phyloP scores from a whole-genome alignment of 495 filamentous ascomycete genomes.

The Aspergillus nanangensis region DNA sequence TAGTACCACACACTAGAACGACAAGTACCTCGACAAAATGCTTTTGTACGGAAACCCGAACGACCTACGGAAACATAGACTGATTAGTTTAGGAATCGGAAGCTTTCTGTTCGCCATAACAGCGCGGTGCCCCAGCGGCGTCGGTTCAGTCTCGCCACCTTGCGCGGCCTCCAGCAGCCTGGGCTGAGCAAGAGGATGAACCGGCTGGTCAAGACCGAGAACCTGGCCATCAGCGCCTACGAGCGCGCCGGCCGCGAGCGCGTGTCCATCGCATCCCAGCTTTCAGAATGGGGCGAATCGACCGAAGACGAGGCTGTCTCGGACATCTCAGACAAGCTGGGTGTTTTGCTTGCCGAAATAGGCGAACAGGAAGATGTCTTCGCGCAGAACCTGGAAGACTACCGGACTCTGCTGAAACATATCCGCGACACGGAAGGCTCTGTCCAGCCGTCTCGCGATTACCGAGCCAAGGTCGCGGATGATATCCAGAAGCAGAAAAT shows the following conservation, averaged over 20 bases:
- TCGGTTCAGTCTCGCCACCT: slow-evolving; percentile 73
- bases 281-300: slow-evolving; percentile 95
- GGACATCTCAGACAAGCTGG: slow-evolving; percentile 90
- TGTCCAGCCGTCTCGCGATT: slow-evolving; percentile 87
- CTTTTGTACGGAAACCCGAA: too few species aligned
- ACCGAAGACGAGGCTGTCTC: slow-evolving; percentile 80
- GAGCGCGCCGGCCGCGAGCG: slow-evolving; percentile 79
- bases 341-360: slow-evolving; percentile 83
- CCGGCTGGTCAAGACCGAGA: slow-evolving; percentile 89
- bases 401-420: slow-evolving; percentile 72
- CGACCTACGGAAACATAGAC: too few species aligned
- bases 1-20: too few species aligned
- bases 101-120: slow-evolving; percentile 54
- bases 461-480: slow-evolving; percentile 77
- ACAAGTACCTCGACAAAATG: too few species aligned
- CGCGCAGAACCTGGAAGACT: slow-evolving; percentile 82
- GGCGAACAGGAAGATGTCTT: slow-evolving; percentile 89
- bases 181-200: slow-evolving; percentile 80
- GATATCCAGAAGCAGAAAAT: slow-evolving; percentile 86
- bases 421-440: slow-evolving; percentile 88
- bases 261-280: slow-evolving; percentile 74
- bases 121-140: slow-evolving; percentile 40
- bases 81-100: slow-evolving; percentile 48
- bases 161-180: slow-evolving; percentile 78
- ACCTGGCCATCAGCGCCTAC: slow-evolving; percentile 76